These are phyloP conservation scores for Phytophthora ramorum DNA, from an alignment of 352 stramenopile species.

Conservation along the genomic window DNA sequence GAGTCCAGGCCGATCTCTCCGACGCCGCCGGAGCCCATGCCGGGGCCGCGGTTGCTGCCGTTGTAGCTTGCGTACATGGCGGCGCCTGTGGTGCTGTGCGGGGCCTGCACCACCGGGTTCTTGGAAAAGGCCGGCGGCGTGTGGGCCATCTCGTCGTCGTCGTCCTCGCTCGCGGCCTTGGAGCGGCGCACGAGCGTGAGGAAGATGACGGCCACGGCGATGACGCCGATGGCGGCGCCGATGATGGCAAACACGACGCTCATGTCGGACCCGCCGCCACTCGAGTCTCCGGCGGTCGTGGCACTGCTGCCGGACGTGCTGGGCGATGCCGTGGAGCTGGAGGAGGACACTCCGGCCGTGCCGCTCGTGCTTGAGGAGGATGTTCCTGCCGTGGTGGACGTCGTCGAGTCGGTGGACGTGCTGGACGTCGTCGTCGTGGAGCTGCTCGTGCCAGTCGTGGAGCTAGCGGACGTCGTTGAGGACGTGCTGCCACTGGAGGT, in stretches of 20 bases:
- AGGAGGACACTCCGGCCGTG: constrained; percentile 20
- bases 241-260: constrained; percentile 83
- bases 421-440: constrained; percentile 13
- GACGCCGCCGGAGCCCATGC: constrained; percentile 19
- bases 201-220: constrained; percentile 81
- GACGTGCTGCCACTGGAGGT: constrained; percentile 16
- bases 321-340: constrained; percentile 14
- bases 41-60: constrained; percentile 27
- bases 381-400: constrained; percentile 6
- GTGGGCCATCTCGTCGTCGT: constrained; percentile 64
- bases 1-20: constrained; percentile 32
- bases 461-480: constrained; percentile 10
- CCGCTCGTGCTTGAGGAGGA: constrained; percentile 20
- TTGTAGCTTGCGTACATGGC: constrained; percentile 46
- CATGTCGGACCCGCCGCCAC: constrained; percentile 55
- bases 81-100: constrained; percentile 36
- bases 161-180: constrained; percentile 61
- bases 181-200: constrained; percentile 78
- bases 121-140: constrained; percentile 45
- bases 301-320: constrained; percentile 26
- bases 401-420: constrained; percentile 1
- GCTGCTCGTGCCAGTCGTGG: neutral
- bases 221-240: constrained; percentile 77
- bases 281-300: constrained; percentile 17
- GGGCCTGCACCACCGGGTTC: constrained; percentile 34